Evolutionary conservation across 2,329 filamentous ascomycete genomes (phyloP).

Genomic region (Xylaria sp.): DNA sequence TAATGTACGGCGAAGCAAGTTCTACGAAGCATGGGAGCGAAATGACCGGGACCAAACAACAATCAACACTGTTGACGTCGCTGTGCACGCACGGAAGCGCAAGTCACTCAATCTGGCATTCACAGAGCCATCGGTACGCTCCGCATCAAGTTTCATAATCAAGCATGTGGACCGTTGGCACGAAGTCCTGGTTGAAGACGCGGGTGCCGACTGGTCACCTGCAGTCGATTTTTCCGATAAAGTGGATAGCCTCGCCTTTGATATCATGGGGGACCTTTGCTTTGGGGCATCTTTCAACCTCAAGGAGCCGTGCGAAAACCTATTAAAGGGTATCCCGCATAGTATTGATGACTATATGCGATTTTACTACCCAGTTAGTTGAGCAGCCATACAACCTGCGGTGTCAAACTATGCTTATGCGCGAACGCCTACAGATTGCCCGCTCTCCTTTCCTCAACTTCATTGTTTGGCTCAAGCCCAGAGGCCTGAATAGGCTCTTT

Average conservation of each 20-base stretch:
- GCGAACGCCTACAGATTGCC: no score
- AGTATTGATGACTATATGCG: constrained; percentile 24
- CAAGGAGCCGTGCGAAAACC: constrained; percentile 35
- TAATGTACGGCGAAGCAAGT: constrained; percentile 31
- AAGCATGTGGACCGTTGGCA: constrained; percentile 35
- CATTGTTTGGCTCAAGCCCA: constrained; percentile 30
- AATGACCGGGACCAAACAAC: constrained; percentile 21
- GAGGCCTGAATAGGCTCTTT: constrained; percentile 27
- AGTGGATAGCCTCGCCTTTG: constrained; percentile 25
- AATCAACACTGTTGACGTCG: constrained; percentile 1
- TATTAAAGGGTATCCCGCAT: constrained; percentile 25
- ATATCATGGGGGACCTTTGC: constrained; percentile 34
- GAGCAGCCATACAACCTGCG: no score
- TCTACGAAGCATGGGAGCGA: constrained; percentile 26
- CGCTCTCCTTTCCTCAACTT: constrained; percentile 17
- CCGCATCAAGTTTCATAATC: constrained; percentile 28
- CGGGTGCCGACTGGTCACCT: constrained; percentile 23
- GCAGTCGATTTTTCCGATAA: constrained; percentile 23
- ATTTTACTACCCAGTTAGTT: constrained; percentile 31
- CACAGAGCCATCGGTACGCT: constrained; percentile 31
- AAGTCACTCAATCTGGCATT: constrained; percentile 32
- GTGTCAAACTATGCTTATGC: no score
- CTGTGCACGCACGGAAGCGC: constrained; percentile 20
- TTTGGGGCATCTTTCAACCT: constrained; percentile 37
- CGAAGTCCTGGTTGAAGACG: constrained; percentile 11